Base-by-base conservation (phyloP, 441 rosid species). In the Codiaeum variegatum region DNA sequence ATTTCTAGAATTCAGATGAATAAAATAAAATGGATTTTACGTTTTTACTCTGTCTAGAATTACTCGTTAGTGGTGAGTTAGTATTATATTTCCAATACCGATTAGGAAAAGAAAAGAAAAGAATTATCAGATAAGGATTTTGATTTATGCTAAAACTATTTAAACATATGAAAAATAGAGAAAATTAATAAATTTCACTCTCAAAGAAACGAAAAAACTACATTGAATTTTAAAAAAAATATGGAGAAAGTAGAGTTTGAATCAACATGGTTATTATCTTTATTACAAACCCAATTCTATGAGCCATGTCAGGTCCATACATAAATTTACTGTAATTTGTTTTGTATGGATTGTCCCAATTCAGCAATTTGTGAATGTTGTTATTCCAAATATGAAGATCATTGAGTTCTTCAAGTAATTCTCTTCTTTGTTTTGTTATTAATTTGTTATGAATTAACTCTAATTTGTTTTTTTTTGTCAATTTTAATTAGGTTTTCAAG, bases 211-310 rank as follows among this genome's bases (percentile, higher is more conserved):
- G 42, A 8, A 38, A 38, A 7, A 7, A 7, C 10, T 7, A 40
- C n/a, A 5, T 47, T 47, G 6, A 18, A 47, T 11, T 6, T 40
- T 11, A 47, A 16, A 18, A 47, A 47, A 12, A 12, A 46, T 16
- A 47, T 74, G 69, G 62, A 29, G 23, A 26, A 31, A 31, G 18
- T 28, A 5, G 62, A 55, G 38, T 2, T 4, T 21, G 13, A 0
- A 15, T 68, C 9, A 0, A 9, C 4, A 21, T 69, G 73, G 78
- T 29, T 69, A 6, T 16, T 5, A n/a, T 1, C 52, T 4, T 40
- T 75, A 12, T 34, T 68, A 36, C 32, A 29, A n/a, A 62, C 78
- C 4, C 6, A 62, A 40, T 75, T 75, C 69, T 40, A 62, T n/a
- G 46, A 15, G 28, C 46, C 24, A 1, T 69, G 70, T 29, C 6